Base-by-base conservation (phyloP, 805 yeast species). In the Lachancea fermentati region DNA sequence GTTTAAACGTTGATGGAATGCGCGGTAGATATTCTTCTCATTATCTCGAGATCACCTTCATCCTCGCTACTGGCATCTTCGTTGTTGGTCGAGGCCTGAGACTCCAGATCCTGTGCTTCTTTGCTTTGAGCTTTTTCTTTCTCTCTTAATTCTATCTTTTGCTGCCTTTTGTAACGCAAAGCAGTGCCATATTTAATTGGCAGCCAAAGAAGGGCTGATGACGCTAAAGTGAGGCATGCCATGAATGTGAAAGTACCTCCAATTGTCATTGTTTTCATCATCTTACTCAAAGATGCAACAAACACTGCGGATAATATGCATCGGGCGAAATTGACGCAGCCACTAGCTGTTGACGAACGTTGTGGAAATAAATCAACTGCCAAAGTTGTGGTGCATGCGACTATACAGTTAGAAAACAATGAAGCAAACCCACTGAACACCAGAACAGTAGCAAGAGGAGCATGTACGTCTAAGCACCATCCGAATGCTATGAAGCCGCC, bases 211-310 rank as follows among this genome's bases (percentile, higher is more conserved):
- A 50, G 18, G 0, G 37, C 18, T 2, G 64, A 50, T 2, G 63
- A 55, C 2, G 53, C 16, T 5, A 55, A 17, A 4, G 73, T 67
- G 1, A 81, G 38, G 0, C 69, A 79, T 2, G 80, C 79, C 69
- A 85, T 60, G n/a, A 87, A 67, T 0, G 94, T 79, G 52, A 79
- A 85, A 1, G 85, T 74, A 13, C 95, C 93, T 1, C 96, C 96
- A 9, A 75, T 60, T 0, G 76, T 76, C 75, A 88, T 67, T 0
- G 64, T 45, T 0, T 42, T 40, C 11, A 69, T 66, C 91, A 88
- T 83, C 36, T 63, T 69, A 15, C 77, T 72, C 15, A 85, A 66
- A 2, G 78, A 79, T 0, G 85, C 93, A 15, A 82, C 71, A 32
- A 83, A 78, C 1, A 76, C 70, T 0, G 95, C 95, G 22, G 81